phyloP scores from a whole-genome alignment of 345 rosid genomes.

The Arabidopsis arenosa region DNA sequence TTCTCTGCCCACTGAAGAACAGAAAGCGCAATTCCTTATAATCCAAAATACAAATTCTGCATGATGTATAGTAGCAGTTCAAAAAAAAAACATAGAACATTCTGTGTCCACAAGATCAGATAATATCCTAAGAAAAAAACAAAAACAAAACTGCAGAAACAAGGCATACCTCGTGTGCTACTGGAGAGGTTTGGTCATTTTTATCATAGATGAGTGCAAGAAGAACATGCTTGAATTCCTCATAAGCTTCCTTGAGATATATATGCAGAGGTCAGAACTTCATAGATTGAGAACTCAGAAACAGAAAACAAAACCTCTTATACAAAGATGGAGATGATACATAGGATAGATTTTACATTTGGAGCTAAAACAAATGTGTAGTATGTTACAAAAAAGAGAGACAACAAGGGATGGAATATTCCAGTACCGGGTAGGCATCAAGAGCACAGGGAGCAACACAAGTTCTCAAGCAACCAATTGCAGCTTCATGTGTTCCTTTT shows the following conservation, averaged over 20 bases:
- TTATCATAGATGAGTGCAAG: conserved; percentile 87
- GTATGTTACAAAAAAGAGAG: neutral
- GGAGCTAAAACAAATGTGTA: conserved; percentile 1
- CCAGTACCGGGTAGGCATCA: conserved; percentile 86
- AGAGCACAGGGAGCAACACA: conserved; percentile 96
- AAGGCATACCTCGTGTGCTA: conserved; percentile 76
- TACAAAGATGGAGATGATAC: neutral
- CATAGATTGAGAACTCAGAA: neutral
- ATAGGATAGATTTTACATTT: neutral
- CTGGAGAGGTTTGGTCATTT: conserved; percentile 82
- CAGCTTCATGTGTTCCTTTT: conserved; percentile 71
- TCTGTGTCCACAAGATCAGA: neutral
- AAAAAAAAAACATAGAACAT: neutral
- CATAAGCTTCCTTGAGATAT: conserved; percentile 87
- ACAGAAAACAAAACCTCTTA: neutral
- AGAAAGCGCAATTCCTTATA: conserved; percentile 34
- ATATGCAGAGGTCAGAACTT: conserved; percentile 50
- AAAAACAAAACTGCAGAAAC: neutral
- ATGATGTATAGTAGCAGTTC: conserved; percentile 24
- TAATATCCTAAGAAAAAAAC: neutral
- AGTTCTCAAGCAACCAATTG: conserved; percentile 78
- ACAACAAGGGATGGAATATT: neutral
- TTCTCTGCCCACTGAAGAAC: conserved; percentile 84
- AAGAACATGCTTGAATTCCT: conserved; percentile 96
- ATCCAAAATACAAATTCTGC: conserved; percentile 37